Evolutionary conservation across 371 early-diverging fungal genomes (phyloP), one percentile per base, ranked within the genome.

Genomic region (Lichtheimia hyalospora): DNA sequence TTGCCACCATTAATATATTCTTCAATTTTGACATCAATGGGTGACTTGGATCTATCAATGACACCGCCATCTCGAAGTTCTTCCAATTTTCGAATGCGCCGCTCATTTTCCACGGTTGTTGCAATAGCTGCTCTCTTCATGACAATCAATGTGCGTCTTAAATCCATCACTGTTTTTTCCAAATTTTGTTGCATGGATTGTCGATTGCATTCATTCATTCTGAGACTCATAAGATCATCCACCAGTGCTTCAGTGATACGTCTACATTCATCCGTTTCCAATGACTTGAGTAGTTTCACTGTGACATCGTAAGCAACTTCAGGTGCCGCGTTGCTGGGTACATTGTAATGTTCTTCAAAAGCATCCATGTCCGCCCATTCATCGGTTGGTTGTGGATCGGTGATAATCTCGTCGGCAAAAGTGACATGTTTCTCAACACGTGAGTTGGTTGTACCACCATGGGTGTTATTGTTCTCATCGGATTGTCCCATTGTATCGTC

Each of bases 61-160:
- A 41, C 13, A 8, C 34, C 34, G 34, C 34, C 34, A 34, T 34
- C 34, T 34, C 34, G 5, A 1, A 39, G 67, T 28, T 76, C 80
- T 64, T 89, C 89, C 7, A 89, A 64, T 15, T 84, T 81, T 52
- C 89, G 84, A 15, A 91, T 81, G 46, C 88, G 87, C 39, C 88
- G 90, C 63, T 93, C 92, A 62, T 91, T 93, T 23, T 91, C 86
- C 5, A 89, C 74, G 0, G 93, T 91, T 0, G 91, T 87, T 13
- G 88, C 80, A 10, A 91, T 79, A 10, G 92, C 92, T 0, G 90
- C 89, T 50, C 86, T 84, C 34, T 94, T 89, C 91, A 94, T 91
- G 12, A 89, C 86, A 42, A 91, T 79, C 59, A 94, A 64, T 6
- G 89, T 89, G 21, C 86, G 77, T 23, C 89, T 84, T 50, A 94